These are phyloP conservation scores for Schoenoplectus tabernaemontani DNA, from an alignment of 202 grass and related monocot species.

Conservation along the genomic window DNA sequence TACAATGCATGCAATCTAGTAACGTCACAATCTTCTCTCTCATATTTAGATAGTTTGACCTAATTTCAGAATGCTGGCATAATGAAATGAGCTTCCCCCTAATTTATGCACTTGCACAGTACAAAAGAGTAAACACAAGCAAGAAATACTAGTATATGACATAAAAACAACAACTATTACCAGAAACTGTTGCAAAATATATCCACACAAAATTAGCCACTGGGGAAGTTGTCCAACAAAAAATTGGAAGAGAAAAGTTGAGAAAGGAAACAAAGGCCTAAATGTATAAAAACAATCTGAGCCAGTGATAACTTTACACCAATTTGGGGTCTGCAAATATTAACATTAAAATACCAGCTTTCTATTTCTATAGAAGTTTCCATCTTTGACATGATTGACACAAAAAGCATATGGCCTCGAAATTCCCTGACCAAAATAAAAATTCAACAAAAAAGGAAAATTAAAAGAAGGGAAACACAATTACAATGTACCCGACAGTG, in stretches of 20 bases:
- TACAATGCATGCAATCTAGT: background rate
- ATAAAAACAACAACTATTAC: background rate
- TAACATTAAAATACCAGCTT: background rate
- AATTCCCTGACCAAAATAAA: background rate
- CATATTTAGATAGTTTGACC: background rate
- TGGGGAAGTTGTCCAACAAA: background rate
- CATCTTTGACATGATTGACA: background rate
- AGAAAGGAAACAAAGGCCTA: background rate
- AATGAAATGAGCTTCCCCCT: background rate
- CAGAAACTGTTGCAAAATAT: background rate
- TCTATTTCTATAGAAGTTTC: background rate
- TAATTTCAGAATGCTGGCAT: background rate
- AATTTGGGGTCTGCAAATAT: background rate
- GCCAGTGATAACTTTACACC: background rate
- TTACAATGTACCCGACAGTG: slow-evolving; percentile 66
- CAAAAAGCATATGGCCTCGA: background rate
- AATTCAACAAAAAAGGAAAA: background rate
- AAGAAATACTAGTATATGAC: background rate
- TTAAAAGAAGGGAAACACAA: background rate
- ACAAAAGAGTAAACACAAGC: background rate
- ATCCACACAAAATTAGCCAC: background rate
- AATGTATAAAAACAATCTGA: background rate
- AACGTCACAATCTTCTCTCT: background rate
- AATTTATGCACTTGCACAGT: background rate
- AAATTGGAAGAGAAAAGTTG: background rate